These are phyloP conservation scores for Trametes sp. DNA, from an alignment of 1,284 basidiomycete species.

Conservation along the genomic window DNA sequence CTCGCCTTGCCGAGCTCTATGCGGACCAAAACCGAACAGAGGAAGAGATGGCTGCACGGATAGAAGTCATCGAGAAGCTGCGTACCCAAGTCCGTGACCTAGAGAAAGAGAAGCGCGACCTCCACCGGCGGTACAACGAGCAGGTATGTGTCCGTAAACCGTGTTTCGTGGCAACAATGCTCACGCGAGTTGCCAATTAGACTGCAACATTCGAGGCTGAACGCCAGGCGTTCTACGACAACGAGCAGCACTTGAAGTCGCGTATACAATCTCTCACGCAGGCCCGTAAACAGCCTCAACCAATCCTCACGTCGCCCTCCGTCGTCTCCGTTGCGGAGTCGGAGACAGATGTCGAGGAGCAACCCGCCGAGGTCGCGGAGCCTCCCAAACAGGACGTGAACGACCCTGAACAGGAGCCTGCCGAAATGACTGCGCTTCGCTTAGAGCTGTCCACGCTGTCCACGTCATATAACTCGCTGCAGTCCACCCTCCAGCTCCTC, in stretches of 20 bases:
- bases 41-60: constrained; percentile 76
- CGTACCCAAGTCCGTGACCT: constrained; percentile 79
- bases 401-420: constrained; percentile 76
- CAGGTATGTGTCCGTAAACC: constrained; percentile 72
- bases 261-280: constrained; percentile 82
- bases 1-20: constrained; percentile 76
- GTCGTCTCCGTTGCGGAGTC: constrained; percentile 50
- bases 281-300: constrained; percentile 58
- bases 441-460: constrained; percentile 83
- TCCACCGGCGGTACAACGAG: constrained; percentile 82
- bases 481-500: constrained; percentile 77
- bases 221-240: constrained; percentile 86
- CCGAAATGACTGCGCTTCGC: constrained; percentile 82
- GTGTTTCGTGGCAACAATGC: neutral
- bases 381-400: constrained; percentile 53
- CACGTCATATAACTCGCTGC: constrained; percentile 79
- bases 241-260: constrained; percentile 87
- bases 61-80: constrained; percentile 81
- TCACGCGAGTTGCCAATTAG: constrained; percentile 44
- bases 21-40: constrained; percentile 81
- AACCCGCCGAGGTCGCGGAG: constrained; percentile 36
- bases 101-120: constrained; percentile 82
- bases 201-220: constrained; percentile 83
- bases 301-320: constrained; percentile 41
- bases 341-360: constrained; percentile 51